Evolutionary conservation across 2,329 filamentous ascomycete species (phyloP), one percentile per base, ranked within the genome.

Genomic region (Pseudogymnoascus sp.): DNA sequence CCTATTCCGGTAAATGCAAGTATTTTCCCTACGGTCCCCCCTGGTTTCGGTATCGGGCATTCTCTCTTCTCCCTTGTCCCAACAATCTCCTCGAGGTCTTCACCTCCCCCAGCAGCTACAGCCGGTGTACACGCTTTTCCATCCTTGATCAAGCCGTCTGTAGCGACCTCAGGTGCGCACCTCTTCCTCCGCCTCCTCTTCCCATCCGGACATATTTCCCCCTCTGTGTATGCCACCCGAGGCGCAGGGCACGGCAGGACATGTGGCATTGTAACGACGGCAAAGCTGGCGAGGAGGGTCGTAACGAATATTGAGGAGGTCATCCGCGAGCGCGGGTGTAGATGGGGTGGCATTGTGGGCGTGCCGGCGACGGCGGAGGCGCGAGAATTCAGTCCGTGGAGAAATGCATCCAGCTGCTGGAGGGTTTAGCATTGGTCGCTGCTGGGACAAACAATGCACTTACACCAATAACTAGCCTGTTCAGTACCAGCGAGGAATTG

Each of bases 241-340:
- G 90, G 90, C 52, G 91, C 90, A 1, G 94, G 94, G 73, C 94
- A 99, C 1, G 94, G 94, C 16, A 99, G 83, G 31, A 95, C 73
- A 74, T 99, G 94, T 21, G 94, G 94, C 49, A 96, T 80, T 31
- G 85, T 91, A 61, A 99, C 94, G 65, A 99, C 92, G 66, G 96
- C 83, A 75, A 99, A 96, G 69, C 90, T 94, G 33, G 92, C 87
- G 66, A 90, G 82, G 62, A 97, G 83, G 1, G 93, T 97, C n/a
- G 89, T 91, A 60, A 91, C 92, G 78, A 99, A 99, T 65, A 99
- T 87, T 52, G 92, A 94, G 63, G 90, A 92, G 69, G 94, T 99
- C 78, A 91, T 90, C 70, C 91, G 88, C 68, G 93, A 97, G 75
- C 92, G 88, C 35, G 94, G 94, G 75, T 99, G 94, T 43, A 99